Percentiles rank a stretch among this genome's conserved stretches.
These are phyloP conservation scores for Podosphaera fusca DNA, from an alignment of 2,329 filamentous ascomycete species.

Conservation along the genomic window DNA sequence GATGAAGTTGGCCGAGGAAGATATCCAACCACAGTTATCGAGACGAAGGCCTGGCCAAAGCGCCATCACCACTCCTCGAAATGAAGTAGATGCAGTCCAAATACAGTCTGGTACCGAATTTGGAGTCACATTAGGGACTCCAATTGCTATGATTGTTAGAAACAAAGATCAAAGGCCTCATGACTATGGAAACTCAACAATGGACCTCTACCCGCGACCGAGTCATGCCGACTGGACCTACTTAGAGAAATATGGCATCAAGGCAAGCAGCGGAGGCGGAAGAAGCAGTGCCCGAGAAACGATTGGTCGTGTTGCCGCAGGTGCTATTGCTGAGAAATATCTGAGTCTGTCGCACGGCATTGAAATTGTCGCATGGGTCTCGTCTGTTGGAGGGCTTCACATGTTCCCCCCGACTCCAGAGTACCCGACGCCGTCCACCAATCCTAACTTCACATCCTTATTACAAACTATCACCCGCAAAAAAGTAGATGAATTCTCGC, in stretches of 20 bases:
- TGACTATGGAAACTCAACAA: constrained; percentile 76
- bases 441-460: constrained; percentile 58
- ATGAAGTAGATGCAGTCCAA: constrained; percentile 77
- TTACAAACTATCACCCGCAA: constrained; percentile 48
- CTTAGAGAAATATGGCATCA: constrained; percentile 87
- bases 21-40: constrained; percentile 90
- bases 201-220: constrained; percentile 77
- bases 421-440: constrained; percentile 44
- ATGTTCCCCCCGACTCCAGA: constrained; percentile 50
- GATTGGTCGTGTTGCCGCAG: constrained; percentile 76
- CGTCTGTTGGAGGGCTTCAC: constrained; percentile 59
- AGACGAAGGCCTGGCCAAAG: constrained; percentile 75
- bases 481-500: constrained; percentile 62
- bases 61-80: constrained; percentile 69
- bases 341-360: constrained; percentile 57
- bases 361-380: constrained; percentile 78
- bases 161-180: constrained; percentile 86
- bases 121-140: constrained; percentile 73
- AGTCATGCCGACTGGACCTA: constrained; percentile 95
- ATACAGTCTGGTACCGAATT: constrained; percentile 88
- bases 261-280: constrained; percentile 74
- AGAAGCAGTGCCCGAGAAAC: constrained; percentile 86
- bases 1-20: constrained; percentile 59
- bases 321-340: constrained; percentile 86
- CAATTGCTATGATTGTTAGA: constrained; percentile 65